A percentile compares a stretch with the other conserved stretches of the same genome.
phyloP scores from a whole-genome alignment of 495 filamentous ascomycete genomes.

The Xylaria nigripes region DNA sequence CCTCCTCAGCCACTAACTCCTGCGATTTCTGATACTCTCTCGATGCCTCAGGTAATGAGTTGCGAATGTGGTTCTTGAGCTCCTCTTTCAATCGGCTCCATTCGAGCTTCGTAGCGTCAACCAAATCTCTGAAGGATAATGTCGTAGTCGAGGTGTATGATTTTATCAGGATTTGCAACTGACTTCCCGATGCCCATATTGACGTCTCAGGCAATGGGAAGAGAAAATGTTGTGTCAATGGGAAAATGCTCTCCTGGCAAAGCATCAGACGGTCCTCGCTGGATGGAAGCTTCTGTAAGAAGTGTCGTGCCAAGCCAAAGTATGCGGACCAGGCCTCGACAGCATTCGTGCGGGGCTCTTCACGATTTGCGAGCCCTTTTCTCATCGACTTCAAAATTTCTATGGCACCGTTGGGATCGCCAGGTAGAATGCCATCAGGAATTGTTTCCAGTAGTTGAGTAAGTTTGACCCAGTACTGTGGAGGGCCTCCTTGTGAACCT shows the following conservation, averaged over 20 bases:
- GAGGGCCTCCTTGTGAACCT: slow-evolving; percentile 66
- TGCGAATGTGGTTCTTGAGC: slow-evolving; percentile 54
- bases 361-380: slow-evolving; percentile 59
- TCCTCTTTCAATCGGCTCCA: slow-evolving; percentile 50
- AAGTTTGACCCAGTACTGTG: slow-evolving; percentile 64
- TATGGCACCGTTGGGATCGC: slow-evolving; percentile 36
- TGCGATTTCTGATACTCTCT: slow-evolving; percentile 67
- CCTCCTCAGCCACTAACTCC: slow-evolving; percentile 50
- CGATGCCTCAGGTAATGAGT: slow-evolving; percentile 69
- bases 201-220: slow-evolving; percentile 30
- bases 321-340: slow-evolving; percentile 66
- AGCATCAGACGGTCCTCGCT: slow-evolving; percentile 25
- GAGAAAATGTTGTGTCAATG: slow-evolving; percentile 33
- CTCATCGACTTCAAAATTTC: slow-evolving; percentile 56
- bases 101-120: slow-evolving; percentile 28
- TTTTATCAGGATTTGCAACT: slow-evolving; percentile 23
- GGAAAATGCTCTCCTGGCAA: slow-evolving; percentile 37
- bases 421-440: slow-evolving; percentile 40
- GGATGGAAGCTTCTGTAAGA: slow-evolving; percentile 32
- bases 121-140: slow-evolving; percentile 28
- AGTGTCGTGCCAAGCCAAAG: slow-evolving; percentile 45
- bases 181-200: slow-evolving; percentile 25
- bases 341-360: slow-evolving; percentile 62
- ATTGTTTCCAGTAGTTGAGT: slow-evolving; percentile 50
- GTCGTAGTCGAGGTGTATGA: slow-evolving; percentile 27